Conservation (phyloP, 202 grass and related monocot genomes). For the Saccharum hybrid region DNA sequence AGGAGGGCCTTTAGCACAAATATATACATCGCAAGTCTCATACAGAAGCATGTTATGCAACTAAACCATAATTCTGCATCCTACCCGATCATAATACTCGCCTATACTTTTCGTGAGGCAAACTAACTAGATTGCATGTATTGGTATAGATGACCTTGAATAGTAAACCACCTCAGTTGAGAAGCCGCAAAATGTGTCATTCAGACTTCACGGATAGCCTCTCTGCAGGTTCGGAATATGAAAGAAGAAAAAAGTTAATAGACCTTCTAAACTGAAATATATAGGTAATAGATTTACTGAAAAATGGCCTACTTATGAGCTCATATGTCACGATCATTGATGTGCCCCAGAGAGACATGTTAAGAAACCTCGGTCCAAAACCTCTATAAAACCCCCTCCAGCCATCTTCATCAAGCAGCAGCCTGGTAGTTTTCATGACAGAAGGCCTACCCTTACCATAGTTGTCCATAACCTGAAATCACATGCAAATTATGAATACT, state of each 20-base stretch:
- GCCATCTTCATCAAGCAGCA: constrained; percentile 80
- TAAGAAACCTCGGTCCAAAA: constrained; percentile 87
- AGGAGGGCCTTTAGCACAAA: not conserved
- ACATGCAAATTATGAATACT: constrained; percentile 11
- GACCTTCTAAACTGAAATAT: not conserved
- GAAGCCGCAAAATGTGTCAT: constrained; percentile 13
- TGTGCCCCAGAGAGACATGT: constrained; percentile 99
- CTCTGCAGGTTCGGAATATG: constrained; percentile 53
- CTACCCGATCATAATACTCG: not conserved
- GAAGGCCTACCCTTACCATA: constrained; percentile 78
- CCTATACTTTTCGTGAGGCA: not conserved
- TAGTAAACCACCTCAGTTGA: not conserved
- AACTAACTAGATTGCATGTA: constrained; percentile 21
- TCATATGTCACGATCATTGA: constrained; percentile 99
- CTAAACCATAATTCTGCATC: constrained; percentile 1
- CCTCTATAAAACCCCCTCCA: constrained; percentile 96
- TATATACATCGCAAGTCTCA: constrained; percentile 31
- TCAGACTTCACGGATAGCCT: constrained; percentile 74
- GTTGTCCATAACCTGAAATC: constrained; percentile 84
- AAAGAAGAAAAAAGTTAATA: constrained; percentile 13
- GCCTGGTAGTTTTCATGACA: constrained; percentile 69
- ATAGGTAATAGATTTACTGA: not conserved
- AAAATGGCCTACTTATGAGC: constrained; percentile 74
- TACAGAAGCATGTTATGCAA: not conserved
- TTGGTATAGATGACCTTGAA: constrained; percentile 10